A percentile compares a stretch with the other conserved stretches of the same genome.
Conservation (phyloP, 2,329 filamentous ascomycete genomes). For the Gremmenia infestans region DNA sequence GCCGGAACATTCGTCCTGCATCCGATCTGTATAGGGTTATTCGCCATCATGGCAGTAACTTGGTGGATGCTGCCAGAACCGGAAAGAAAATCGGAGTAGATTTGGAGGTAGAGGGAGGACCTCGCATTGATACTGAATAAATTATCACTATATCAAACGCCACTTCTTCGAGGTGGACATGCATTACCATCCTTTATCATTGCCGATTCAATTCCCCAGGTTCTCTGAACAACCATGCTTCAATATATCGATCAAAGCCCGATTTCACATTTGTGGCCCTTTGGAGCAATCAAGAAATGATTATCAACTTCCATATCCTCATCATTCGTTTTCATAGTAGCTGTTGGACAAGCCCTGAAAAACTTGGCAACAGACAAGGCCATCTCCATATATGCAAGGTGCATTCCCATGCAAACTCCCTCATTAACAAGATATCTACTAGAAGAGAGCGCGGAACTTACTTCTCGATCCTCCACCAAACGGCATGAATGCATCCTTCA, state of each 20-base stretch:
- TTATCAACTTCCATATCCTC: conserved; percentile 33
- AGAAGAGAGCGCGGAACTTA: conserved; percentile 8
- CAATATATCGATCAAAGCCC: background rate
- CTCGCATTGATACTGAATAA: background rate
- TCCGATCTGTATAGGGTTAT: conserved; percentile 19
- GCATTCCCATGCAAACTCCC: conserved; percentile 48
- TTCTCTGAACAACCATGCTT: background rate
- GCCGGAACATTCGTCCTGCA: conserved; percentile 39
- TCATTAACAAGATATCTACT: background rate
- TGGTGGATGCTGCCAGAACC: conserved; percentile 16
- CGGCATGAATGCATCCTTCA: conserved; percentile 46
- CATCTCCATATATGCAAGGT: conserved; percentile 53
- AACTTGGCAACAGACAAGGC: conserved; percentile 47
- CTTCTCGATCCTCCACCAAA: conserved; percentile 50
- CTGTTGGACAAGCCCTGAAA: conserved; percentile 42
- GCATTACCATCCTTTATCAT: background rate
- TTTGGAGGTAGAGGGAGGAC: background rate
- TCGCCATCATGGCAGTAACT: conserved; percentile 11
- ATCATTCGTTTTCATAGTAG: conserved; percentile 34
- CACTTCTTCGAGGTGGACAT: too few species aligned
- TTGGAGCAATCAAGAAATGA: conserved; percentile 33
- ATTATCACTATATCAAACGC: background rate
- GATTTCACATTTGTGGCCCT: background rate
- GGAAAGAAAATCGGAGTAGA: conserved; percentile 8
- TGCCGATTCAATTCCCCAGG: background rate